Evolutionary conservation across 2,329 filamentous ascomycete genomes (phyloP).

Genomic region (Gaeumannomyces sp.): DNA sequence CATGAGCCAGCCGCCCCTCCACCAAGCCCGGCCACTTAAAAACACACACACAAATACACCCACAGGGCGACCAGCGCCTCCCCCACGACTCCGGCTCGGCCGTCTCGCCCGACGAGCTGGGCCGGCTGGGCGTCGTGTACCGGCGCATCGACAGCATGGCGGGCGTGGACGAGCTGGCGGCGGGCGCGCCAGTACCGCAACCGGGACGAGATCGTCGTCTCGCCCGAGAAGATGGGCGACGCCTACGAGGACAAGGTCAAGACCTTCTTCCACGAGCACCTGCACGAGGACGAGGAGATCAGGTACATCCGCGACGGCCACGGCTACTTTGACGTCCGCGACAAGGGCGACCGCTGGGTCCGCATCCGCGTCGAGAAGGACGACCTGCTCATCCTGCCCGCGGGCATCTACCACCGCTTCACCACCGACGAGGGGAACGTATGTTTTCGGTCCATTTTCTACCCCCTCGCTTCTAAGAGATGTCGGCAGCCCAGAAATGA

Average conservation of each 20-base stretch:
- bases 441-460: constrained; percentile 33
- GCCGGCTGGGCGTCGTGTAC: constrained; percentile 74
- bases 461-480: no score
- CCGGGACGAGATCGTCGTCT: constrained; percentile 87
- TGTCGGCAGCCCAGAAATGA: constrained; percentile 1
- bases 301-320: constrained; percentile 83
- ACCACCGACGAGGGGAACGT: constrained; percentile 91
- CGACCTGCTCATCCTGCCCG: constrained; percentile 87
- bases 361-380: constrained; percentile 76
- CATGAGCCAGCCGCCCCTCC: not conserved
- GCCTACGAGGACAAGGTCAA: constrained; percentile 91
- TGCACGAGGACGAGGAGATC: constrained; percentile 99
- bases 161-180: constrained; percentile 68
- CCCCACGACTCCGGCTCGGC: constrained; percentile 77
- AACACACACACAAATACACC: constrained; percentile 23
- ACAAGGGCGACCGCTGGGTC: constrained; percentile 80
- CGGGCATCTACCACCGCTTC: constrained; percentile 96
- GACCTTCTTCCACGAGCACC: constrained; percentile 87
- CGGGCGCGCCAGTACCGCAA: constrained; percentile 81
- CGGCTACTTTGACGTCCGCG: constrained; percentile 90
- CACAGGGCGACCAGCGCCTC: constrained; percentile 84
- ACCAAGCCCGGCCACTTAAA: no score
- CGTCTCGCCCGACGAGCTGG: constrained; percentile 60
- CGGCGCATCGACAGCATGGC: constrained; percentile 57
- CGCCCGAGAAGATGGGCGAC: constrained; percentile 76